phyloP scores from a whole-genome alignment of 208 protist genomes.

The Lotmaria passim region DNA sequence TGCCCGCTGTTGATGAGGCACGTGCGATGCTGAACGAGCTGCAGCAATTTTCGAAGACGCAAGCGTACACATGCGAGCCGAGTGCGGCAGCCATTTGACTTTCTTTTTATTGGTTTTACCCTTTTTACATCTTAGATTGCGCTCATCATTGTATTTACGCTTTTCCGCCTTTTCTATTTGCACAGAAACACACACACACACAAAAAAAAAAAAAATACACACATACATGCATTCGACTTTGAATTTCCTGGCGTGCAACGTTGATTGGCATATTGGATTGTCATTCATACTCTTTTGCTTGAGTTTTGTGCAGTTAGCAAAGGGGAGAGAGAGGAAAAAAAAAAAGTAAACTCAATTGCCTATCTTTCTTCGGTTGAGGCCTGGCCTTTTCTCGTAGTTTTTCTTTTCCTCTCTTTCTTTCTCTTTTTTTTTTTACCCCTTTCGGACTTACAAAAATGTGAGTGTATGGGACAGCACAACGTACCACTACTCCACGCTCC shows the following conservation, averaged over 20 bases:
- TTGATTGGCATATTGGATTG: no score
- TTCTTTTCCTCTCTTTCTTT: neutral
- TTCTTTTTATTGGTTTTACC: neutral
- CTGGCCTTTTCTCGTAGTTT: no score
- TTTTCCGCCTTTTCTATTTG: no score
- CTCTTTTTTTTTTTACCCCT: neutral
- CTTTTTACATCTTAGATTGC: neutral
- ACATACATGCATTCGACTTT: no score
- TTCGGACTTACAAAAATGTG: neutral
- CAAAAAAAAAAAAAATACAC: neutral
- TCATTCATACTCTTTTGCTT: no score
- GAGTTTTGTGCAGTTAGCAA: no score
- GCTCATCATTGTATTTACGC: neutral
- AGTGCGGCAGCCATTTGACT: neutral
- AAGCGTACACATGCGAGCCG: conserved; percentile 2
- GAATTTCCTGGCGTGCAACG: no score
- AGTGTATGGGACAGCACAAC: no score
- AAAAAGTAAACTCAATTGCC: no score
- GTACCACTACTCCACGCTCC: no score
- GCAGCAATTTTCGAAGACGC: neutral
- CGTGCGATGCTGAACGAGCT: conserved; percentile 4
- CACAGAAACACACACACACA: neutral
- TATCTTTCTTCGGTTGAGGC: no score
- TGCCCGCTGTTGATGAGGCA: neutral
- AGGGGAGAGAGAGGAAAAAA: no score